These are phyloP conservation scores for Blastobotrys aristatus DNA, from an alignment of 1,139 yeast genomes.

Conservation along the genomic window DNA sequence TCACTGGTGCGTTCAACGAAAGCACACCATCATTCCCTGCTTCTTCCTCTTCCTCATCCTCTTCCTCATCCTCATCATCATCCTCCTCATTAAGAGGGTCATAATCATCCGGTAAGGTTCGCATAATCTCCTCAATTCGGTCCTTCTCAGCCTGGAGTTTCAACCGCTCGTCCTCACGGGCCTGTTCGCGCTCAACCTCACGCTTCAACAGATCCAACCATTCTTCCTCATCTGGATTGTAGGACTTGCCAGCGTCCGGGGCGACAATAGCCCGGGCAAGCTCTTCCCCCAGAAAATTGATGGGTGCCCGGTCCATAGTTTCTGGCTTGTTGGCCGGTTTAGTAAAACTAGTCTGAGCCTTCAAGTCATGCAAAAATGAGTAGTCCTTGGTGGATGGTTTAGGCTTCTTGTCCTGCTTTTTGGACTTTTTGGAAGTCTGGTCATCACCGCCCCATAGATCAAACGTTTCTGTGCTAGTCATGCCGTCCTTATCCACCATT, in stretches of 20 bases:
- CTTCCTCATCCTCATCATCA: constrained; percentile 50
- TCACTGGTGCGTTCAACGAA: constrained; percentile 69
- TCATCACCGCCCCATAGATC: constrained; percentile 55
- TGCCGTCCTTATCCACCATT: constrained; percentile 57
- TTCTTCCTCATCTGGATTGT: constrained; percentile 80
- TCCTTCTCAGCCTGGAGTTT: constrained; percentile 55
- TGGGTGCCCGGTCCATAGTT: constrained; percentile 55
- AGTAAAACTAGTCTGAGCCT: constrained; percentile 18
- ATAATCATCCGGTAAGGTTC: constrained; percentile 43
- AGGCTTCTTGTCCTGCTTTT: constrained; percentile 23
- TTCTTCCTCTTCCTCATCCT: constrained; percentile 38
- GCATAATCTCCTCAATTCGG: constrained; percentile 60
- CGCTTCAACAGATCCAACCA: constrained; percentile 70
- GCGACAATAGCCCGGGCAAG: constrained; percentile 40
- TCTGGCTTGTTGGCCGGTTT: constrained; percentile 22
- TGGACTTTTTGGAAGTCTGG: constrained; percentile 29
- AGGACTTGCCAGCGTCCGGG: constrained; percentile 86
- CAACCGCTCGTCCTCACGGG: constrained; percentile 59
- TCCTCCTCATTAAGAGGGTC: too few relatives aligned
- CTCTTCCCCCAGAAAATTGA: constrained; percentile 36
- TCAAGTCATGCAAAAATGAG: constrained; percentile 18
- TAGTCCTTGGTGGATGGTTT: constrained; percentile 15
- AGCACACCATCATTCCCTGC: constrained; percentile 38
- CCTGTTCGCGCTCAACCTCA: constrained; percentile 63
- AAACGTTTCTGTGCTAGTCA: constrained; percentile 43